phyloP scores from a whole-genome alignment of 345 rosid species.

The Citrus reticulata region DNA sequence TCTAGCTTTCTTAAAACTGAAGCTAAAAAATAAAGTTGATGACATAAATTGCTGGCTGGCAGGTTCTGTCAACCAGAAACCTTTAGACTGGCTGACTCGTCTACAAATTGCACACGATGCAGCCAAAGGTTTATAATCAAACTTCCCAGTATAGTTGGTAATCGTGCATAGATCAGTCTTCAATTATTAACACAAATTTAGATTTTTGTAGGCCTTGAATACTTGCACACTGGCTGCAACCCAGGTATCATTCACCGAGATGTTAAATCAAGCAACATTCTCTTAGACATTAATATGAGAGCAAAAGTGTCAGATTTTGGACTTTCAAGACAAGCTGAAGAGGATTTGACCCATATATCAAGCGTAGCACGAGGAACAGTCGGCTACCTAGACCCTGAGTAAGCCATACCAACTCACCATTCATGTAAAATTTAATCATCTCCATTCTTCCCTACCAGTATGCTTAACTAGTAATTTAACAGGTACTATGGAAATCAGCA shows the following conservation, averaged over 20 bases:
- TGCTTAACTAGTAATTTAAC: constrained; percentile 15
- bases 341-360: constrained; percentile 84
- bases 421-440: background rate
- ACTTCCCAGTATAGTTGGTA: constrained; percentile 2
- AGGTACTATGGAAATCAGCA: constrained; percentile 94
- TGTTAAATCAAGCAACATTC: constrained; percentile 93
- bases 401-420: constrained; percentile 22
- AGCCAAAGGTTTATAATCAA: constrained; percentile 67
- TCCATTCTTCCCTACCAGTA: background rate
- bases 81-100: constrained; percentile 70
- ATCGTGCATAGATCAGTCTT: background rate
- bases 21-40: background rate
- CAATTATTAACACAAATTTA: constrained; percentile 28
- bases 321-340: constrained; percentile 93
- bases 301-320: constrained; percentile 98
- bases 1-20: background rate
- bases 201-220: constrained; percentile 83
- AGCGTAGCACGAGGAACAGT: constrained; percentile 94
- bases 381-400: constrained; percentile 98
- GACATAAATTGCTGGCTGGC: constrained; percentile 16
- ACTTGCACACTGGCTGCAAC: constrained; percentile 92
- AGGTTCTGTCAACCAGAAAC: constrained; percentile 63
- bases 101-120: constrained; percentile 85
- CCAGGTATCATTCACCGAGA: constrained; percentile 96
- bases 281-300: constrained; percentile 86